Base-by-base conservation (phyloP, 495 filamentous ascomycete genomes). In the Talaromyces liani region DNA sequence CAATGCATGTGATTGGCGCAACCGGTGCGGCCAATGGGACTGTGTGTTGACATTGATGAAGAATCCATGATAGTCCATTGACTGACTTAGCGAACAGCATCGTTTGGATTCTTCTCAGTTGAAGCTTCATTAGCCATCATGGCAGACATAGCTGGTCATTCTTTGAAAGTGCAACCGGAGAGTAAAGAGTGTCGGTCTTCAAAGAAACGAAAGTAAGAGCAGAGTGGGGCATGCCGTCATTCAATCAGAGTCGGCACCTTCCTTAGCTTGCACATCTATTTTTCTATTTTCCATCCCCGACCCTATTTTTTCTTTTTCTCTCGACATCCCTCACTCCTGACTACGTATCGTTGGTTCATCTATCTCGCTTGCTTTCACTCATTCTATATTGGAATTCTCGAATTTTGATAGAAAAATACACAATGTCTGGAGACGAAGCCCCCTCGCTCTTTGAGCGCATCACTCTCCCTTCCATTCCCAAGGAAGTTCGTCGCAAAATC, bases 401-500 rank as follows among this genome's bases (percentile, higher is more conserved):
- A 54, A 24, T 24, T 14, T 14, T 4, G 24, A 22, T 49, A 57
- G 22, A 57, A 2, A 9, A 3, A 18, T 10, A 24, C 56, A 59
- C 18, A 33, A 61, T 61, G 59, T 61, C 60, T n/a, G 58, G 14
- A 24, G 60, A 62, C 20, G 60, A 62, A 62, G 60, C 25, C 25
- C 59, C 39, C 24, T 47, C 71, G 20, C 69, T 77, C 20, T 34
- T 65, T 20, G 75, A 77, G 54, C 74, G 71, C 63, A 58, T 78
- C 65, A 68, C 76, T 65, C 29, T 69, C 33, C 72, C 78, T 47
- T 59, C 61, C 47, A 67, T 78, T 58, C 71, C 76, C 12, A 64
- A 69, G 47, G 69, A 74, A 57, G 67, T 68, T 9, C 65, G 63
- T 62, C 69, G 59, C 58, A 69, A 79, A 68, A 74, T 80, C 49